Evolutionary conservation across 306 rosid species (phyloP).

Genomic region (Cercis canadensis): DNA sequence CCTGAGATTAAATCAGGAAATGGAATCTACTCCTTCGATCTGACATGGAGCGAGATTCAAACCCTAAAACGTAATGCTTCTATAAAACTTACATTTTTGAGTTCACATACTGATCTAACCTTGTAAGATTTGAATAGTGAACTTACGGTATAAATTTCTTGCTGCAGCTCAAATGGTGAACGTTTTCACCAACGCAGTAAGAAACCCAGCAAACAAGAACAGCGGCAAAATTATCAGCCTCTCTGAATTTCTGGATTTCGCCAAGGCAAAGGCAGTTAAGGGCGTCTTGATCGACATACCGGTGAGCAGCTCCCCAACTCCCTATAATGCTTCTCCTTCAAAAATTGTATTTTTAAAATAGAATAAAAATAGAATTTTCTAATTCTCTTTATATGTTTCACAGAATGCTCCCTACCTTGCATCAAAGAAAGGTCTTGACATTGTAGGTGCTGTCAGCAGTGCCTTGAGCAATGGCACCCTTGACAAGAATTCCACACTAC

Average conservation of each 20-base stretch:
- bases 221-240: conserved; percentile 71
- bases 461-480: conserved; percentile 73
- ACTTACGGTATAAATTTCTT: conserved; percentile 3
- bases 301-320: conserved; percentile 38
- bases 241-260: conserved; percentile 73
- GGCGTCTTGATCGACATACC: conserved; percentile 71
- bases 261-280: conserved; percentile 72
- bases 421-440: conserved; percentile 77
- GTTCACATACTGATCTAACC: conserved; percentile 10
- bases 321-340: conserved; percentile 2
- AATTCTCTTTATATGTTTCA: conserved; percentile 27
- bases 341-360: background rate
- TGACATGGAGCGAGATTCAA: conserved; percentile 83
- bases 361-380: background rate
- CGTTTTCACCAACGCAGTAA: conserved; percentile 40
- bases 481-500: conserved; percentile 71
- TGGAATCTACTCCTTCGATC: conserved; percentile 88
- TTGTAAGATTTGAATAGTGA: conserved; percentile 25
- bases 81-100: background rate
- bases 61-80: conserved; percentile 66
- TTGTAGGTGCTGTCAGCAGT: conserved; percentile 53
- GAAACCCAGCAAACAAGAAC: conserved; percentile 79
- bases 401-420: conserved; percentile 88
- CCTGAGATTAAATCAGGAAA: conserved; percentile 68
- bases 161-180: conserved; percentile 69